Conservation (phyloP, 306 rosid genomes). For the Adenanthera pavonina region DNA sequence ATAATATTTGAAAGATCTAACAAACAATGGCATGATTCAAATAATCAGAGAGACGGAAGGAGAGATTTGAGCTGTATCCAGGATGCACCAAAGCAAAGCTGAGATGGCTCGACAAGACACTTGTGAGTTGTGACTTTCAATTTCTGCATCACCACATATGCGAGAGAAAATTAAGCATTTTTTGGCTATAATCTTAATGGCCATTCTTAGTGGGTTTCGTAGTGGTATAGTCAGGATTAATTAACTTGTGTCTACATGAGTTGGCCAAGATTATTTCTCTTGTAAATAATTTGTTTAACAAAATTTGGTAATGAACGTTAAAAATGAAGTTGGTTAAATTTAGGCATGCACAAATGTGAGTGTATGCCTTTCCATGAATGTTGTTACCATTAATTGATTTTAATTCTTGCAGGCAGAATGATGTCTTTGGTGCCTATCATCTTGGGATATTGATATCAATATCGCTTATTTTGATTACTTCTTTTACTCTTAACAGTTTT, state of each 20-base stretch:
- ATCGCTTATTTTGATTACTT: slow-evolving; percentile 13
- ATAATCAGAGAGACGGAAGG: no score
- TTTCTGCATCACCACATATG: no score
- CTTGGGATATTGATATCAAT: neutral
- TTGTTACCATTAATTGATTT: slow-evolving; percentile 21
- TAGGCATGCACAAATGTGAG: slow-evolving; percentile 93
- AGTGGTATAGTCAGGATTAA: slow-evolving; percentile 5
- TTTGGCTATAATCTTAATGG: slow-evolving; percentile 18
- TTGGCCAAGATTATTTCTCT: neutral
- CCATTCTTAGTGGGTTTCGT: neutral
- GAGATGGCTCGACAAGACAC: no score
- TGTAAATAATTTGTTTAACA: slow-evolving; percentile 21
- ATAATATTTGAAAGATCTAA: no score
- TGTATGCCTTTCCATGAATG: slow-evolving; percentile 30
- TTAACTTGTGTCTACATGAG: slow-evolving; percentile 1
- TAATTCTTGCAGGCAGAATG: neutral
- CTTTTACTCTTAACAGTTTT: neutral
- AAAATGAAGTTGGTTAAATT: slow-evolving; percentile 78
- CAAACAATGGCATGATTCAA: no score
- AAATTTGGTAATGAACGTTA: slow-evolving; percentile 68
- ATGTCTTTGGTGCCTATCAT: neutral
- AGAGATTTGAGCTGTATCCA: no score
- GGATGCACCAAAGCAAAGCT: no score
- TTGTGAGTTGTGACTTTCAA: no score
- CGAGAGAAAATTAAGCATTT: neutral